Percentiles rank a stretch among this genome's conserved stretches.
Evolutionary conservation across 257 asterid species (phyloP).

Genomic region (Solanum verrucosum): DNA sequence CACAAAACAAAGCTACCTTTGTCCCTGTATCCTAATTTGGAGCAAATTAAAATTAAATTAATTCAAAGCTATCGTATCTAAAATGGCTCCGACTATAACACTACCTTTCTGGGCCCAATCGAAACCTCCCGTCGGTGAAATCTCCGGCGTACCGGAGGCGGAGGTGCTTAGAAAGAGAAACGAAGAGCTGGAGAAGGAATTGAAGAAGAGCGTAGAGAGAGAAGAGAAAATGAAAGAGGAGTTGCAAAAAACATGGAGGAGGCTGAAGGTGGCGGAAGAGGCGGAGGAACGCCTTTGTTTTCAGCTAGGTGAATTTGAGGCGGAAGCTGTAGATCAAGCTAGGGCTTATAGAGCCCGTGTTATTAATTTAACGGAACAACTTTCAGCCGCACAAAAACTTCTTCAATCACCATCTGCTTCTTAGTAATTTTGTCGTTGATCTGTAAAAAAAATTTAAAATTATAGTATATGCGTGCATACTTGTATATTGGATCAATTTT

Average conservation of each 20-base stretch:
- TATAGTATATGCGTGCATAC: background rate
- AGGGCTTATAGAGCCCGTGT: slow-evolving; percentile 39
- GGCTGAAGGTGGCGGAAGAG: slow-evolving; percentile 76
- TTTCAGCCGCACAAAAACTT: slow-evolving; percentile 27
- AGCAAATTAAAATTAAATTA: background rate
- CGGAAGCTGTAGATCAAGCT: slow-evolving; percentile 65
- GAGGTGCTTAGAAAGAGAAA: slow-evolving; percentile 47
- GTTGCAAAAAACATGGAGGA: slow-evolving; percentile 19
- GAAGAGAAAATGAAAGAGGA: slow-evolving; percentile 51
- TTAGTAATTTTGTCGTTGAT: too few species aligned
- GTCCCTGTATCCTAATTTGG: background rate
- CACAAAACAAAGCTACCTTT: background rate
- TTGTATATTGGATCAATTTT: background rate
- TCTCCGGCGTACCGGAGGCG: background rate
- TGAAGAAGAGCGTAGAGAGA: slow-evolving; percentile 43
- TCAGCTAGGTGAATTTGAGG: slow-evolving; percentile 29
- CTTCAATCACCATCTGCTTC: background rate
- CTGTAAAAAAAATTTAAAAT: background rate
- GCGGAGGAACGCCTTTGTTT: slow-evolving; percentile 8
- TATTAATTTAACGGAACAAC: slow-evolving; percentile 35
- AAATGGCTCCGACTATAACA: slow-evolving; percentile 43
- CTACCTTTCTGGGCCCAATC: slow-evolving; percentile 5
- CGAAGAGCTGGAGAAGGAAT: slow-evolving; percentile 57
- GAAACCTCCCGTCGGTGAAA: background rate
- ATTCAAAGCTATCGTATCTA: background rate